Base-by-base conservation (phyloP, 2,329 filamentous ascomycete species). In the Sclerotiophoma versabilis region DNA sequence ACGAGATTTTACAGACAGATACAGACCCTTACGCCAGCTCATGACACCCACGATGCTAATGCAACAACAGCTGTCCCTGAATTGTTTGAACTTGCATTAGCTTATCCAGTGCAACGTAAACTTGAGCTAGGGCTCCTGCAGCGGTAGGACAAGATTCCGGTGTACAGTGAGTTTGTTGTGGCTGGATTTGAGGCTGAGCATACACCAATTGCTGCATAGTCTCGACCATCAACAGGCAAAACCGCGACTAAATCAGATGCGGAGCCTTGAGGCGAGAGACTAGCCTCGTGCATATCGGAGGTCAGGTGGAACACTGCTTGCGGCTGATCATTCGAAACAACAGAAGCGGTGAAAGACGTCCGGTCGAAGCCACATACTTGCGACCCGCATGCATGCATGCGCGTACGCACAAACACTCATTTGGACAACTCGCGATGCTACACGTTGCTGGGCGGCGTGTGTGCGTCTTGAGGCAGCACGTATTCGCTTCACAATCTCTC, bases 261-360 rank as follows among this genome's bases (percentile, higher is more conserved):
- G 23, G 38, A 48, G 19, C 38, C 44, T 48, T 44, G 44, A 48
- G 19, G 22, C 50, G 38, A 44, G 26, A 15, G 19, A n/a, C 5
- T 5, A 29, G 44, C 32, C 23, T 54, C 27, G 45, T 54, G 51
- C 44, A 25, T 25, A 9, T 9, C 5, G 3, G 10, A 19, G 22
- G 45, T 29, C 45, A 49, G 36, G 39, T 44, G 44, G 27, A 19
- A 26, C 43, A 15, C 23, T 25, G 12, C 22, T 23, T 39, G 33
- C 41, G 26, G 20, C 27, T 27, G 26, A 26, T 26, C 8, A 17
- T 45, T 29, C 5, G 11, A 14, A 33, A 29, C 37, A 38, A 32
- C 37, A 32, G 37, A 49, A 33, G 39, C 51, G 45, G 51, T 54
- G 51, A 48, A 54, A 19, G 15, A 44, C 15, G 36, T 20, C 45